phyloP scores from a whole-genome alignment of 306 rosid species.

The Corylus heterophylla region DNA sequence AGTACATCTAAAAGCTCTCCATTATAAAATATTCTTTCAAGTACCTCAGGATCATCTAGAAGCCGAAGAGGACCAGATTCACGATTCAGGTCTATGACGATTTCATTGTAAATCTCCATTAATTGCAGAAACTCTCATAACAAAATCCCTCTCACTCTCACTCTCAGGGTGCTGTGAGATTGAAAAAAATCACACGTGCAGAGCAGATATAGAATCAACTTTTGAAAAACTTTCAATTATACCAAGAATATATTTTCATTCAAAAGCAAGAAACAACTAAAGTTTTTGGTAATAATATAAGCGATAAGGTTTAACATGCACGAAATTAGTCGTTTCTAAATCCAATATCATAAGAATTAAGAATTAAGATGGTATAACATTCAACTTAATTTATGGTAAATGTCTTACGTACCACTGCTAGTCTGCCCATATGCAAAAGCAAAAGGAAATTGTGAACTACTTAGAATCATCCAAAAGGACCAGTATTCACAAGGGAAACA shows the following conservation, averaged over 20 bases:
- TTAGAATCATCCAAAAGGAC: not conserved
- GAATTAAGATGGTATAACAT: not conserved
- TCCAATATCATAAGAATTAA: too few species aligned
- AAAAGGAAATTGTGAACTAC: slow-evolving; percentile 15
- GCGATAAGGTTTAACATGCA: too few species aligned
- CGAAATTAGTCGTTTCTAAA: too few species aligned
- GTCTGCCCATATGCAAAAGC: slow-evolving; percentile 73
- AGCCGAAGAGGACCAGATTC: slow-evolving; percentile 60
- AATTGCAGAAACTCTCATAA: slow-evolving; percentile 50
- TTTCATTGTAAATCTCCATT: slow-evolving; percentile 72
- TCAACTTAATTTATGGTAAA: slow-evolving; percentile 36
- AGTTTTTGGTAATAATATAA: too few species aligned
- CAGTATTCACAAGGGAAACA: not conserved
- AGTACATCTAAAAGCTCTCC: not conserved
- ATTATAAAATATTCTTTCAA: not conserved
- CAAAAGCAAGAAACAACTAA: too few species aligned
- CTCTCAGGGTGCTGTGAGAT: slow-evolving; percentile 54
- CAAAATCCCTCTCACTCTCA: too few species aligned
- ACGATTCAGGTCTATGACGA: slow-evolving; percentile 61
- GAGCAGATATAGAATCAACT: not conserved
- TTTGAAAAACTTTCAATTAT: not conserved
- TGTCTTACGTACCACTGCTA: slow-evolving; percentile 76
- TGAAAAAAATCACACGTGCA: not conserved
- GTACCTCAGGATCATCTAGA: slow-evolving; percentile 74
- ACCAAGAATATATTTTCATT: not conserved